Base-by-base conservation (phyloP, 108 stramenopile species). In the Discostella stelligeroides region DNA sequence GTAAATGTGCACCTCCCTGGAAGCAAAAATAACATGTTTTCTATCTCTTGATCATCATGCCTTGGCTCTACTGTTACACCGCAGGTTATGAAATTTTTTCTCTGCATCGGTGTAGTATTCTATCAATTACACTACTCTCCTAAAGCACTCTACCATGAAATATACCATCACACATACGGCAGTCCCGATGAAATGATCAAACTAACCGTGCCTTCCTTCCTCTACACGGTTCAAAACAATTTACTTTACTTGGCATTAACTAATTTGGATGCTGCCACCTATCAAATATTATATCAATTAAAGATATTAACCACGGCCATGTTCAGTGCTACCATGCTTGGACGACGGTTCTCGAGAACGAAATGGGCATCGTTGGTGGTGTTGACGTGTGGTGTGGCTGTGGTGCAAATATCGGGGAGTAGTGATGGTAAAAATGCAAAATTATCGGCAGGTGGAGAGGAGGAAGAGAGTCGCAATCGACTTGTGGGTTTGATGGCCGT, bases 291-390 rank as follows among this genome's bases (percentile, higher is more conserved):
- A 63, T 98, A 98, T 79, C 98, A 99, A 63, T 81, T 97, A 53
- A 99, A 99, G 73, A 98, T 99, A 51, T 75, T 99, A 18, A 98
- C 98, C n/a, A 98, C 99, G 24, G 99, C 99, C 0, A 53, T 98
- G 9, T 99, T 99, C 74, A 92, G 92, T 46, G 93, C 95, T 34
- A 56, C 92, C 29, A 75, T 99, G 84, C 78, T 99, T 38, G 76
- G 86, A 62, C 65, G 87, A 53, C 68, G 81, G 61, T 88, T 98
- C 41, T 88, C 89, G 11, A 1, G 14, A 14, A 75, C 68, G 4
- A 95, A 97, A 72, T 97, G 96, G 96, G 45, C 81, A 10, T 83
- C 97, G 7, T 65, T 99, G 17, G 48, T 97, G 23, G 63, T 98
- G n/a, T 84, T 99, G 7, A 97, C 94, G 1, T 39, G 85, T 25